Base-by-base conservation (phyloP, 2,329 filamentous ascomycete species). In the Alternaria gaisen region DNA sequence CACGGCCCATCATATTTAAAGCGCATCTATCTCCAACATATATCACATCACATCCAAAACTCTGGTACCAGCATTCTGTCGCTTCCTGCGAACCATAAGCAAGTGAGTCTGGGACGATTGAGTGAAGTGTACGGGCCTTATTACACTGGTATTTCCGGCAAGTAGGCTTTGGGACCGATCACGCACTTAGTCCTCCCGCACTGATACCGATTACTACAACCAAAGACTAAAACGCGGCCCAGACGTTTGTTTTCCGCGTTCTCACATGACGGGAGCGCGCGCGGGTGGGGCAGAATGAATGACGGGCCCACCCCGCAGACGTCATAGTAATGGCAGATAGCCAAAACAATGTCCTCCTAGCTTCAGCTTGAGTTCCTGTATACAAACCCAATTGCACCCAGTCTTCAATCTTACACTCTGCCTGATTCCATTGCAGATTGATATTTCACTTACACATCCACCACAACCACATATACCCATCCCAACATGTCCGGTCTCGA, bases 401-500 rank as follows among this genome's bases (percentile, higher is more conserved):
- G 42, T n/a, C 20, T 53, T 2, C 16, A 46, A 44, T n/a, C 38
- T 32, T 2, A 32, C 11, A 38, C 3, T n/a, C 9, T 32, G 5
- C 1, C 7, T 3, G 18, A 24, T 9, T 10, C 12, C 9, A 10
- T 3, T 12, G 10, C 11, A 26, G 55, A 50, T 20, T 20, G 18
- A 40, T 6, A 22, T 32, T 44, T 26, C 28, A 28, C 43, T 56
- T 32, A 40, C 54, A 18, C 50, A 48, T 41, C 38, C 36, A 57
- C 22, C 36, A 46, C 14, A 58, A 50, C 32, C 30, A 26, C 46
- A 24, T 50, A 9, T 14, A 36, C 32, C 32, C 8, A n/a, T 14
- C 7, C 32, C 52, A 55, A 72, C 24, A 82, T 80, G 75, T 77
- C 78, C 32, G 77, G 69, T 54, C 76, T 81, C 64, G 72, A 79